A percentile compares a stretch with the other conserved stretches of the same genome.
Conservation (phyloP, 2,329 filamentous ascomycete genomes). For the Phialocephala sp. region DNA sequence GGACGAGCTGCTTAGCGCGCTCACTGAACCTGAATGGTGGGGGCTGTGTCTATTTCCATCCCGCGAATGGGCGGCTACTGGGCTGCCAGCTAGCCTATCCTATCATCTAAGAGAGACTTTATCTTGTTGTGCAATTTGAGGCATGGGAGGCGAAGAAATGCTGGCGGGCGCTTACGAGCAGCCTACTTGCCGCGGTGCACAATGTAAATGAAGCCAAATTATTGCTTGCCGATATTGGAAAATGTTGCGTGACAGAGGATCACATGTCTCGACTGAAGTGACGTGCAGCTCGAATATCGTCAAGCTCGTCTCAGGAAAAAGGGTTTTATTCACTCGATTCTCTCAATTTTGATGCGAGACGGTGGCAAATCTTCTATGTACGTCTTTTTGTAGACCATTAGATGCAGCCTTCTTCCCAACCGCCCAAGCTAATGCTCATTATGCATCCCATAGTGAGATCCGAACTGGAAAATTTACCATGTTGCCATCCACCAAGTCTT, state of each 20-base stretch:
- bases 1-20: conserved; percentile 25
- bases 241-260: neutral
- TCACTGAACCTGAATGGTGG: conserved; percentile 22
- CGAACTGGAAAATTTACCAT: conserved; percentile 15
- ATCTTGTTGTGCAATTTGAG: conserved; percentile 10
- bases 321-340: neutral
- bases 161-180: conserved; percentile 5
- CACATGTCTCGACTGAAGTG: neutral
- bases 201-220: neutral
- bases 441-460: conserved; percentile 18
- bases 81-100: conserved; percentile 22
- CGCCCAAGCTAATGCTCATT: conserved; percentile 7
- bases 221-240: too few species aligned
- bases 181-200: conserved; percentile 10
- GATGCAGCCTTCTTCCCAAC: conserved; percentile 1
- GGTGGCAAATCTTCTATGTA: conserved; percentile 12
- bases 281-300: neutral
- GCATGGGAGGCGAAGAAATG: conserved; percentile 9
- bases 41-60: conserved; percentile 39
- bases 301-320: neutral
- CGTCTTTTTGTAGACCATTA: conserved; percentile 7
- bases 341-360: conserved; percentile 1
- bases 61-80: conserved; percentile 24
- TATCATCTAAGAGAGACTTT: conserved; percentile 23
- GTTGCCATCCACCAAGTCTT: conserved; percentile 26